Evolutionary conservation across 805 yeast species (phyloP), one percentile per base, ranked within the genome.

Genomic region (Kregervanrija delftensis): DNA sequence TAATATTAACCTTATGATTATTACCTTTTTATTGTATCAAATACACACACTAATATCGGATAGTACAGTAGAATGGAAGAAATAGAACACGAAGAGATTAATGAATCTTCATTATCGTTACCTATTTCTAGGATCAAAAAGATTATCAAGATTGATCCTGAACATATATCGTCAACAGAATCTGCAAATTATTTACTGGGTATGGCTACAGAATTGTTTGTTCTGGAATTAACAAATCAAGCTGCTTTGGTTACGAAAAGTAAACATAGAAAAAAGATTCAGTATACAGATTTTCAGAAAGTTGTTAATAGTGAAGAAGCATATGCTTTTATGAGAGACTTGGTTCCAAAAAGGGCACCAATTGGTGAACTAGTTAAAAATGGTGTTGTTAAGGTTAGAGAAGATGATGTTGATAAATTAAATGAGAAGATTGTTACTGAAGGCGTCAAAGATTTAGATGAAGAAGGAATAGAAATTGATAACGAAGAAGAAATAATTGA

Each of bases 101-200:
- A 48, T 11, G 61, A 54, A 14, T 41, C 51, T 8, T 43, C 52
- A 6, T 43, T 59, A 15, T 49, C 60, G 10, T 45, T 86, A 22
- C 95, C 93, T 5, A 64, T 84, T 35, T 69, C 86, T 2, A 76
- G 85, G 50, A 78, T 86, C 51, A 83, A 83, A 56, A 73, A 81
- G 52, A 81, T 86, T 43, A 74, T 86, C 59, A 84, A 83, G 55
- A 73, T 82, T 58, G 95, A 86, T 58, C 86, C 88, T 12, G 89
- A 81, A 34, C 83, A 82, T 52, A 63, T 72, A 6, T 75, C 81
- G 2, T 79, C 86, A 2, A 77, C 88, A 2, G 82, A 77, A 45
- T 69, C 80, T 30, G 87, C 91, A 0, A 86, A 82, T n/a, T 81
- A 77, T 58, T 74, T 87, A 12, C 69, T 86, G 6, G 87, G 86